Evolutionary conservation across 176 grass and related monocot species (phyloP).

Genomic region (Microstegium vimineum): DNA sequence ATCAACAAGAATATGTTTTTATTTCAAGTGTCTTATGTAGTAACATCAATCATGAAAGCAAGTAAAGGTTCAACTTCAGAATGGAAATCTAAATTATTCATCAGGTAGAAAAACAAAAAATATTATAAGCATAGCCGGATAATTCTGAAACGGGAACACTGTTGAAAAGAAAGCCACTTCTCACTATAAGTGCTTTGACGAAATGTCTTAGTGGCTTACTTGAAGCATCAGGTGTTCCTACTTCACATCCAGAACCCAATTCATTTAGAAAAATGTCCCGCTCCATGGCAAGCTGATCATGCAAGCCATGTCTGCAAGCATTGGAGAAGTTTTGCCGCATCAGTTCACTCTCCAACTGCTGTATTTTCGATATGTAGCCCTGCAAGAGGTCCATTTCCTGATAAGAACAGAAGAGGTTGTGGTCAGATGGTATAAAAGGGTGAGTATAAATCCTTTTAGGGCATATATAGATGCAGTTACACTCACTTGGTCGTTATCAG

Average conservation of each 20-base stretch:
- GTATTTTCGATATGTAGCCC: conserved; percentile 80
- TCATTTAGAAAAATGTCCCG: conserved; percentile 51
- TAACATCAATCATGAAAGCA: not conserved
- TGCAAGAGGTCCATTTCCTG: conserved; percentile 71
- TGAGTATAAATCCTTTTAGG: not conserved
- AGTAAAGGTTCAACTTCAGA: not conserved
- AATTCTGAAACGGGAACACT: not conserved
- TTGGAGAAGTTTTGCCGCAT: conserved; percentile 56
- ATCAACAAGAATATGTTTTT: not conserved
- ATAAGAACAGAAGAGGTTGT: conserved; percentile 4
- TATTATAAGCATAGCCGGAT: not conserved
- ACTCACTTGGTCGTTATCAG: conserved; percentile 37
- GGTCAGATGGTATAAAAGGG: not conserved
- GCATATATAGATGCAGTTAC: not conserved
- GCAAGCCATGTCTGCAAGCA: conserved; percentile 48
- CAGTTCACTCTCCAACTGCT: conserved; percentile 79
- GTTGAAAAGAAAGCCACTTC: not conserved
- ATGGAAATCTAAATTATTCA: not conserved
- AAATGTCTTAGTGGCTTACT: conserved; percentile 31
- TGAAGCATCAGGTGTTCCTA: conserved; percentile 45
- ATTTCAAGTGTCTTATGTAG: not conserved
- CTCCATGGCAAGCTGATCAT: conserved; percentile 50
- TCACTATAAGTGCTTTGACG: not conserved
- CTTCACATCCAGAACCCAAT: conserved; percentile 47
- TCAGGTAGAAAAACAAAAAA: not conserved